Conservation (phyloP, 768 basidiomycete genomes). For the Lactarius hatsudake region DNA sequence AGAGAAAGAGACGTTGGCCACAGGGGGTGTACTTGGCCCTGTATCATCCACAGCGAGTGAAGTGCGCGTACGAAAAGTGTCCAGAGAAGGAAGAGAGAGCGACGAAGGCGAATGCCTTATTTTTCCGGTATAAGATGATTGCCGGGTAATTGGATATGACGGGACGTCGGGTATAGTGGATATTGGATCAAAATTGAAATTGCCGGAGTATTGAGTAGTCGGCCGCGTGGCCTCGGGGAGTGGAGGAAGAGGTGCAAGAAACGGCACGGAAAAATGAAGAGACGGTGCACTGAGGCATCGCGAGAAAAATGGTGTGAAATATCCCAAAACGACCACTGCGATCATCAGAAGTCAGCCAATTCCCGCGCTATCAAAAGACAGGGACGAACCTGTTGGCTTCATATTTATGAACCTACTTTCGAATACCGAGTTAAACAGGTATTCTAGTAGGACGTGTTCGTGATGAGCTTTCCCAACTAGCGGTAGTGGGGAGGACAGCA, state of each 20-base stretch:
- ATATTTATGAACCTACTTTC: conserved; percentile 30
- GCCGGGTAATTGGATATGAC: conserved; percentile 23
- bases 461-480: conserved; percentile 18
- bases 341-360: conserved; percentile 4
- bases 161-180: conserved; percentile 22
- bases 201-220: conserved; percentile 17
- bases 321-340: conserved; percentile 26
- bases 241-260: conserved; percentile 26
- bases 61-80: conserved; percentile 5
- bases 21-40: conserved; percentile 11
- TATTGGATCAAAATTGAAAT: conserved; percentile 8
- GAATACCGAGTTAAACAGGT: conserved; percentile 28
- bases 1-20: not conserved
- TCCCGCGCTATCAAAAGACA: not conserved
- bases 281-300: conserved; percentile 27
- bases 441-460: conserved; percentile 26
- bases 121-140: conserved; percentile 13
- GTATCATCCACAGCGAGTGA: conserved; percentile 12
- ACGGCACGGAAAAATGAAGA: conserved; percentile 26
- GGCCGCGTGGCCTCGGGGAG: conserved; percentile 23
- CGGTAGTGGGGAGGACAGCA: conserved; percentile 14
- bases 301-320: conserved; percentile 29
- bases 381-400: conserved; percentile 27
- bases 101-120: conserved; percentile 21
- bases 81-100: conserved; percentile 18